Evolutionary conservation across 1,139 yeast genomes (phyloP).

Genomic region (Yamadazyma triangularis): DNA sequence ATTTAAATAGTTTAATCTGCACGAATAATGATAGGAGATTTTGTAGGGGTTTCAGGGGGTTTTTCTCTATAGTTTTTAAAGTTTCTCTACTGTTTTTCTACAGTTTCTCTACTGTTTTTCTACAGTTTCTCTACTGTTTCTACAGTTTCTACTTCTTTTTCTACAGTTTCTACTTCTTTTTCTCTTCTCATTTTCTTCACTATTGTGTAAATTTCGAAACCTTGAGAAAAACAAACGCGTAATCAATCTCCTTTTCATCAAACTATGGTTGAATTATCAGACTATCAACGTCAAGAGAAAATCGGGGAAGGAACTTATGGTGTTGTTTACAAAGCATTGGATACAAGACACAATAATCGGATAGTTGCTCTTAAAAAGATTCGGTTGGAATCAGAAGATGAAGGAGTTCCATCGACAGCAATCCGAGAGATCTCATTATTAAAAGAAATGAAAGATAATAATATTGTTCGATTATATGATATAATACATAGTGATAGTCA

Average conservation of each 20-base stretch:
- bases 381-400: conserved; percentile 94
- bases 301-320: conserved; percentile 99
- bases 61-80: too few species aligned
- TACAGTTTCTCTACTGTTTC: too few species aligned
- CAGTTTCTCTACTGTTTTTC: too few species aligned
- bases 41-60: too few species aligned
- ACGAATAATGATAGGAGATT: background rate
- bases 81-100: too few species aligned
- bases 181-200: too few species aligned
- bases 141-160: too few species aligned
- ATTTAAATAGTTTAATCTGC: too few species aligned
- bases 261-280: conserved; percentile 78
- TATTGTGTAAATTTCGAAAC: too few species aligned
- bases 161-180: too few species aligned
- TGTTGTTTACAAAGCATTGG: conserved; percentile 94
- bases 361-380: conserved; percentile 94
- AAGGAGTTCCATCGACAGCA: conserved; percentile 98
- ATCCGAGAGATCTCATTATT: conserved; percentile 91
- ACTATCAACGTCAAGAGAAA: conserved; percentile 90
- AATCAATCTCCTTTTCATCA: conserved; percentile 1
- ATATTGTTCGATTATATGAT: conserved; percentile 86
- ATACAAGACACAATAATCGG: conserved; percentile 81
- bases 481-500: conserved; percentile 97
- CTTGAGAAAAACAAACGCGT: too few species aligned
- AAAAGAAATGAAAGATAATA: conserved; percentile 89